Conservation (phyloP, 768 basidiomycete species). For the Udeniomyces megalosporus region DNA sequence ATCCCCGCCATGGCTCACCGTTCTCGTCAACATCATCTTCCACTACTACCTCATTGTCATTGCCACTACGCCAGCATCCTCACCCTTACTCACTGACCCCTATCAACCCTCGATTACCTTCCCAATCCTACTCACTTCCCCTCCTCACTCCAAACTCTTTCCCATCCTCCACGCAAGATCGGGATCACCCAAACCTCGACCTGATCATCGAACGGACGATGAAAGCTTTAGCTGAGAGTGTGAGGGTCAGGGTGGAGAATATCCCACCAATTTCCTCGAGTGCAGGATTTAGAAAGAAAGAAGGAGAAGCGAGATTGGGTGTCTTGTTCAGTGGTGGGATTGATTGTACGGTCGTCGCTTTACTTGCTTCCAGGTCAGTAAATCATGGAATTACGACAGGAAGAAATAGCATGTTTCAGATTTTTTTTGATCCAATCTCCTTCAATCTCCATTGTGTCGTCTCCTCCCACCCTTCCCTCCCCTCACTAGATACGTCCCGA, state of each 20-base stretch:
- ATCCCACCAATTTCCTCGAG: slow-evolving; percentile 51
- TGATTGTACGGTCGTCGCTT: slow-evolving; percentile 71
- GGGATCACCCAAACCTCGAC: slow-evolving; percentile 33
- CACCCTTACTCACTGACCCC: neutral
- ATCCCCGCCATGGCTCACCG: too few species aligned
- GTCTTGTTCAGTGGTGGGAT: slow-evolving; percentile 93
- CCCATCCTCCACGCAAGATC: neutral
- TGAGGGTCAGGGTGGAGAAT: slow-evolving; percentile 48
- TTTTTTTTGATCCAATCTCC: too few species aligned
- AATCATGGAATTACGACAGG: too few species aligned
- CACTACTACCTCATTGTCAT: too few species aligned
- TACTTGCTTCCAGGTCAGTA: too few species aligned
- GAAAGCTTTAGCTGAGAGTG: slow-evolving; percentile 42
- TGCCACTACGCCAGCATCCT: too few species aligned
- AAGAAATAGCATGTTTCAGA: too few species aligned
- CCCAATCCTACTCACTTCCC: neutral
- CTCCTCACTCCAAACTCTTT: neutral
- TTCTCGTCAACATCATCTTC: too few species aligned
- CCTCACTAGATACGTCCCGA: slow-evolving; percentile 62
- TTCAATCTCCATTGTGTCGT: too few species aligned
- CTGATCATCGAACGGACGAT: slow-evolving; percentile 20
- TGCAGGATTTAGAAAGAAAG: too few species aligned
- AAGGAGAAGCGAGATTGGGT: slow-evolving; percentile 30
- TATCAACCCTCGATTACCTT: slow-evolving; percentile 16
- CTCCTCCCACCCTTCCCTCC: neutral